Evolutionary conservation across 805 yeast species (phyloP).

Genomic region (Candida ponderosae): DNA sequence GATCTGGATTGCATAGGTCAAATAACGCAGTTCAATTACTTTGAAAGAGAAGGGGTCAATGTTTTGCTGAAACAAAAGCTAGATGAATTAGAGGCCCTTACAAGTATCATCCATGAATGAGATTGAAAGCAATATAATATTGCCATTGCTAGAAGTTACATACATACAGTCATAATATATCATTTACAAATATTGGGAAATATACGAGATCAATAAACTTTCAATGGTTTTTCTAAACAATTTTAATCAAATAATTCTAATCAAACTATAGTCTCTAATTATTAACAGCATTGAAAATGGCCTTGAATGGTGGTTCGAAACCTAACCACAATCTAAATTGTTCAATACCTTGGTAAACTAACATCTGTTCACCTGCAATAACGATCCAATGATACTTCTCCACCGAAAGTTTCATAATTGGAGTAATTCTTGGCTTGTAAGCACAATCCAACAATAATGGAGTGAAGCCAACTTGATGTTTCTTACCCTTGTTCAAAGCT

Average conservation of each 20-base stretch:
- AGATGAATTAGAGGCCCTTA: conserved; percentile 4
- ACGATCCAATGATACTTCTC: conserved; percentile 63
- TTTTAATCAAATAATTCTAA: no score
- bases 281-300: conserved; percentile 53
- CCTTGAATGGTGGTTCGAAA: conserved; percentile 51
- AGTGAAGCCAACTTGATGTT: conserved; percentile 27
- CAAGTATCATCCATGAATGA: background rate
- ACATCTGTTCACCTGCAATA: conserved; percentile 88
- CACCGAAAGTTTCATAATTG: conserved; percentile 72
- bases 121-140: no score
- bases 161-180: no score
- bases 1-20: conserved; percentile 10
- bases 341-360: conserved; percentile 86
- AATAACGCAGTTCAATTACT: conserved; percentile 17
- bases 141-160: no score
- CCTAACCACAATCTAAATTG: conserved; percentile 81
- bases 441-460: conserved; percentile 84
- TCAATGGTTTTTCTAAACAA: no score
- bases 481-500: conserved; percentile 34
- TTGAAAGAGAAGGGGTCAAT: conserved; percentile 31
- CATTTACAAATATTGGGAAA: no score
- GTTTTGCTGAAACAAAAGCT: conserved; percentile 17
- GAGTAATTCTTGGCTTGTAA: conserved; percentile 83
- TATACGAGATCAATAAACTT: no score
- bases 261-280: conserved; percentile 5